phyloP scores from a whole-genome alignment of 805 yeast species.

The Danielia oregonensis region DNA sequence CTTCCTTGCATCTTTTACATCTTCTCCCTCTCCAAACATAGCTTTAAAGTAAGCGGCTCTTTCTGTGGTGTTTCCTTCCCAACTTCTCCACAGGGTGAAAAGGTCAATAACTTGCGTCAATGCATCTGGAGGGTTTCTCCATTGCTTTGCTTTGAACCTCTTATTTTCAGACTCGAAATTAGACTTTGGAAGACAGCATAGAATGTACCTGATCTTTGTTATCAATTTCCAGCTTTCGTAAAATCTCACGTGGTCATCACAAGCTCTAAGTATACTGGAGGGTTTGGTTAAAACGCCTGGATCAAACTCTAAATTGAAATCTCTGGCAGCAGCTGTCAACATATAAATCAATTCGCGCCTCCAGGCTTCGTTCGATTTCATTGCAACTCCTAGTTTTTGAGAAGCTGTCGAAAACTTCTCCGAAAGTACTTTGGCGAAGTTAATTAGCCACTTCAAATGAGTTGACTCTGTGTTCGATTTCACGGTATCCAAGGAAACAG shows the following conservation, averaged over 20 bases:
- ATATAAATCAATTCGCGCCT: conserved; percentile 40
- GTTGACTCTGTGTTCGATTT: conserved; percentile 16
- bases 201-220: conserved; percentile 72
- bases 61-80: conserved; percentile 78
- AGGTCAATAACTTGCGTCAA: conserved; percentile 50
- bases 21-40: conserved; percentile 7
- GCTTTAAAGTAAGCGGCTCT: conserved; percentile 49
- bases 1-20: neutral
- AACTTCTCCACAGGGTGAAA: conserved; percentile 80
- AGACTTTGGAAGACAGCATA: conserved; percentile 48
- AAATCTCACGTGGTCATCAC: conserved; percentile 69
- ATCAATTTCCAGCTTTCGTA: conserved; percentile 86
- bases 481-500: conserved; percentile 6
- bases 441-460: conserved; percentile 21
- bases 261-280: conserved; percentile 70
- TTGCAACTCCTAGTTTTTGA: conserved; percentile 13
- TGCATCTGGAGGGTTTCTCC: conserved; percentile 52
- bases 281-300: conserved; percentile 90
- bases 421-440: conserved; percentile 12
- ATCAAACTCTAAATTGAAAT: conserved; percentile 63
- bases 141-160: conserved; percentile 25
- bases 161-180: conserved; percentile 31
- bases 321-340: conserved; percentile 36
- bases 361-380: conserved; percentile 12
- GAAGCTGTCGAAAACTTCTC: conserved; percentile 15